Base-by-base conservation (phyloP, 2,329 filamentous ascomycete species). In the Neonectria magnoliae region DNA sequence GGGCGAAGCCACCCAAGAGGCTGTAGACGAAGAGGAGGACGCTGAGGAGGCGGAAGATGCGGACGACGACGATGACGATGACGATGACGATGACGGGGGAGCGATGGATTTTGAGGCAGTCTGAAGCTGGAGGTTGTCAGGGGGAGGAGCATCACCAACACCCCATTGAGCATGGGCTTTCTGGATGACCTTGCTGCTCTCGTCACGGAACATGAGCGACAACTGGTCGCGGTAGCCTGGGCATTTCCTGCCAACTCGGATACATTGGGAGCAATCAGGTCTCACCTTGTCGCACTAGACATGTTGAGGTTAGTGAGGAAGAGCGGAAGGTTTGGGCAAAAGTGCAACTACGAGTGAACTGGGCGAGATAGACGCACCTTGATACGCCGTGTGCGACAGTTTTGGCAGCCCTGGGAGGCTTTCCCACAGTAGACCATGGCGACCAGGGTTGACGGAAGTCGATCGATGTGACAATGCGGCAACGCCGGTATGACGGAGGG, bases 151-250 rank as follows among this genome's bases (percentile, higher is more conserved):
- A 22, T 76, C 73, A 71, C 69, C 62, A 69, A 78, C 61, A 1
- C 80, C 82, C 83, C 80, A 85, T 76, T 81, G 84, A 27, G 83
- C 84, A 60, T 86, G 84, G 20, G 85, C 85, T 73, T 88, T 90
- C 66, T 83, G 83, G 27, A 87, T 85, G 50, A 90, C 87, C 71
- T 89, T 87, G 69, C 81, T 85, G 71, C 86, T 90, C 77, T 91
- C 88, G 78, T 91, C 88, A 41, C 88, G 86, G 74, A 91, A 91
- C 84, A 90, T 86, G 62, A 90, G 80, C 33, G 87, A 88, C 36
- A 90, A 78, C 75, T 89, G 86, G 67, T 90, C 88, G 68, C 88
- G 83, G 71, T 91, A 90, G 7, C 88, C 88, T 20, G 88, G 87
- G 69, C 88, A 91, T 71, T 80, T 83, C 76, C 88, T 87, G 71